A percentile compares a stretch with the other conserved stretches of the same genome.
Evolutionary conservation across 163 green algal genomes (phyloP).

Genomic region (Prototheca wickerhamii): DNA sequence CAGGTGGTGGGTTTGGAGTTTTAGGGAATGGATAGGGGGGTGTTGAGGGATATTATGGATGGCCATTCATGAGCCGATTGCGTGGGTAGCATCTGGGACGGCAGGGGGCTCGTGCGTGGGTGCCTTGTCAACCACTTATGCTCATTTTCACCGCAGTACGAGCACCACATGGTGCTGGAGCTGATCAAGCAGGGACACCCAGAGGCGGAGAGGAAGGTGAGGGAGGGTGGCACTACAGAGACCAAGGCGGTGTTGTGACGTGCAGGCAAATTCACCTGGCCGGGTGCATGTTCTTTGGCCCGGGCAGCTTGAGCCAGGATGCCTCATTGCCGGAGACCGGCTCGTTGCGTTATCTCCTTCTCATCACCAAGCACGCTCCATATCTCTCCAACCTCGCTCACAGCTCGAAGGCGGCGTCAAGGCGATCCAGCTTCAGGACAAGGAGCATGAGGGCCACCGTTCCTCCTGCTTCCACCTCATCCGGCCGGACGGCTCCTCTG

Average conservation of each 20-base stretch:
- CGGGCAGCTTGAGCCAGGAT: too few species aligned
- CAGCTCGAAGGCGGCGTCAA: conserved; percentile 33
- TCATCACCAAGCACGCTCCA: background rate
- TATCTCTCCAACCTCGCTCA: background rate
- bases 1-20: background rate
- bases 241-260: background rate
- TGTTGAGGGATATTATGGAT: background rate
- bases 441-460: conserved; percentile 1
- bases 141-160: conserved; percentile 31
- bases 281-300: too few species aligned
- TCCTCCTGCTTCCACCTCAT: conserved; percentile 41
- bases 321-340: too few species aligned
- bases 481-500: conserved; percentile 22
- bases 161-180: conserved; percentile 40
- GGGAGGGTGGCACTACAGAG: background rate
- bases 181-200: conserved; percentile 43
- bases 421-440: conserved; percentile 31
- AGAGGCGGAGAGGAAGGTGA: conserved; percentile 31
- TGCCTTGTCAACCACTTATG: background rate
- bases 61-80: background rate
- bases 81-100: background rate
- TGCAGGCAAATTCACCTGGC: too few species aligned
- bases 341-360: too few species aligned
- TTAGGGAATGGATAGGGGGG: background rate
- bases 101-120: background rate